Evolutionary conservation across 2,329 filamentous ascomycete genomes (phyloP).

Genomic region (Fusarium hainanense): DNA sequence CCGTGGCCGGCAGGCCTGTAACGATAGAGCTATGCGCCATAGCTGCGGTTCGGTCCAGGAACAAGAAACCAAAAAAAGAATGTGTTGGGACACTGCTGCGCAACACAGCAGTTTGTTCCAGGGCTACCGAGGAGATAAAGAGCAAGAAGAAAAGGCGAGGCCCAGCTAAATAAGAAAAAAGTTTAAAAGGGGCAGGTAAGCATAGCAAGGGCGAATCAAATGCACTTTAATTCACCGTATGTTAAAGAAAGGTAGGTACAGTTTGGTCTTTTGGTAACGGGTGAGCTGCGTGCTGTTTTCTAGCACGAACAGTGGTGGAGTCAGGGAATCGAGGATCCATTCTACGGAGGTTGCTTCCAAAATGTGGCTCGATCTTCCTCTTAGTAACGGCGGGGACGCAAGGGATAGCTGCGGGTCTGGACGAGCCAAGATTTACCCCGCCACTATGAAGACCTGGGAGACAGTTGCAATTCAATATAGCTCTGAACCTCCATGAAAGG

Average conservation of each 20-base stretch:
- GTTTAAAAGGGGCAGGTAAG: constrained; percentile 3
- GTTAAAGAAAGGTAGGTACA: constrained; percentile 8
- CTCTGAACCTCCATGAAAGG: background rate
- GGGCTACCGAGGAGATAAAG: background rate
- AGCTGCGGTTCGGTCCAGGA: background rate
- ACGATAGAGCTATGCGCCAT: constrained; percentile 32
- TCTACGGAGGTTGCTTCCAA: background rate
- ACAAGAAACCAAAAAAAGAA: constrained; percentile 5
- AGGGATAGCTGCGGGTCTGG: background rate
- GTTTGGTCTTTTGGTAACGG: background rate
- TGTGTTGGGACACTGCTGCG: constrained; percentile 4
- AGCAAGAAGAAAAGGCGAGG: background rate
- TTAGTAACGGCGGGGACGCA: constrained; percentile 2
- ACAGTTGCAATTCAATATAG: background rate
- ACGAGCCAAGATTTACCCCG: constrained; percentile 17
- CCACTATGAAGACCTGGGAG: constrained; percentile 4
- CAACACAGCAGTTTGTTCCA: background rate
- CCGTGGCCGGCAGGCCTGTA: constrained; percentile 38
- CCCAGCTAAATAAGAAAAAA: background rate
- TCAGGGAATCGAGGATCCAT: background rate
- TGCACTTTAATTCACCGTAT: constrained; percentile 43
- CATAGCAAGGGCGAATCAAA: constrained; percentile 18
- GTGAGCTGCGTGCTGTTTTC: constrained; percentile 15
- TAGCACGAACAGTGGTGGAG: constrained; percentile 27
- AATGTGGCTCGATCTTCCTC: constrained; percentile 30